phyloP scores from a whole-genome alignment of 305 asterid species.

The Striga hermonthica region DNA sequence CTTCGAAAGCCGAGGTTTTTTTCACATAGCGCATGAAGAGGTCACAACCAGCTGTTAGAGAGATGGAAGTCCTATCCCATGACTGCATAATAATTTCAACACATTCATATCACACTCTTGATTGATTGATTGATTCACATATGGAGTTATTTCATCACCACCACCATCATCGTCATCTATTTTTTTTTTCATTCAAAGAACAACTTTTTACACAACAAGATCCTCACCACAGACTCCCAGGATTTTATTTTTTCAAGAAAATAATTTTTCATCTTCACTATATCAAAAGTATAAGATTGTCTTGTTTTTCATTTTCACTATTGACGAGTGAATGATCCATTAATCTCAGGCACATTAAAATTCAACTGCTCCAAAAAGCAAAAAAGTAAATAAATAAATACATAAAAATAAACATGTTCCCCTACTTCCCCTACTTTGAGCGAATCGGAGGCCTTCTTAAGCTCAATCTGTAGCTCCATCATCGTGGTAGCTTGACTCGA shows the following conservation, averaged over 20 bases:
- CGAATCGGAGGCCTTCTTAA: slow-evolving; percentile 74
- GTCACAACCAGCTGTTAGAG: slow-evolving; percentile 92
- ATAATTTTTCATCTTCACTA: not conserved
- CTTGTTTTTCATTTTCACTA: too few species aligned
- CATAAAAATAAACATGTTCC: not conserved
- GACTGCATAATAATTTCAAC: slow-evolving; percentile 55
- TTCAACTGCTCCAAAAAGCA: not conserved
- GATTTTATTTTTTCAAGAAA: too few species aligned
- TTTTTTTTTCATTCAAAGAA: not conserved
- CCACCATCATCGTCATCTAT: too few species aligned
- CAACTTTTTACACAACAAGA: not conserved
- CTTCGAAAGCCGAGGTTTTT: slow-evolving; percentile 80
- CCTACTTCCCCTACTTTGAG: slow-evolving; percentile 62
- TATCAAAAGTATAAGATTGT: too few species aligned
- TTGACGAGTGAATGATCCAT: too few species aligned
- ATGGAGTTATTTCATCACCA: too few species aligned
- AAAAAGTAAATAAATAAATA: not conserved
- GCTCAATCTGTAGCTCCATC: slow-evolving; percentile 95
- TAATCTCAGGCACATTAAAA: not conserved
- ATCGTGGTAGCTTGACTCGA: slow-evolving; percentile 78
- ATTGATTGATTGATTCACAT: too few species aligned
- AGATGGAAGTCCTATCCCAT: slow-evolving; percentile 90
- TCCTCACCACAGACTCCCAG: not conserved
- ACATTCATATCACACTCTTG: not conserved
- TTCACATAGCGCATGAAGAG: slow-evolving; percentile 88